Evolutionary conservation across 257 asterid species (phyloP).

Genomic region (Perilla frutescens): DNA sequence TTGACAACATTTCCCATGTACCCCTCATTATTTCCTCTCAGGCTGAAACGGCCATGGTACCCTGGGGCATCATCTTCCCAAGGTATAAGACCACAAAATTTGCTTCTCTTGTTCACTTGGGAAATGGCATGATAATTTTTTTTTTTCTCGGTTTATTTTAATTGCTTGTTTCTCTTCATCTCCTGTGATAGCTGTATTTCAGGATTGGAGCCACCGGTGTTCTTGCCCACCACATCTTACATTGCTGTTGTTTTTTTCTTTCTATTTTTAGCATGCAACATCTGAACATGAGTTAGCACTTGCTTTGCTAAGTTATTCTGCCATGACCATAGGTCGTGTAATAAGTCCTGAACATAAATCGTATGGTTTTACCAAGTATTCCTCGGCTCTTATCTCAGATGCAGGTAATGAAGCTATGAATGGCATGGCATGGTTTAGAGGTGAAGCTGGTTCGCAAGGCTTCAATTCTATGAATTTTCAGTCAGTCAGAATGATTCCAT

Average conservation of each 20-base stretch:
- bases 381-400: constrained; percentile 51
- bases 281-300: not conserved
- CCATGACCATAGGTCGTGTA: no score
- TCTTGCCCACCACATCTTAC: no score
- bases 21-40: constrained; percentile 84
- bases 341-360: no score
- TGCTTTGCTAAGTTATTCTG: not conserved
- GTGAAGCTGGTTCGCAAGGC: constrained; percentile 74
- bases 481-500: constrained; percentile 71
- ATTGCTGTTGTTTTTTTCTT: not conserved
- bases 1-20: constrained; percentile 95
- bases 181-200: not conserved
- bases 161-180: not conserved
- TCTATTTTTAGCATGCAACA: not conserved
- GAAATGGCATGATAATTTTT: not conserved
- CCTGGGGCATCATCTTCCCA: constrained; percentile 88
- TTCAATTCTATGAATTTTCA: constrained; percentile 65
- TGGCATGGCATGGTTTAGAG: constrained; percentile 81
- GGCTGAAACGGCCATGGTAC: constrained; percentile 94
- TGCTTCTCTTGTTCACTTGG: not conserved
- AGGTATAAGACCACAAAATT: constrained; percentile 51
- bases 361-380: not conserved
- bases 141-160: not conserved
- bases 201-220: no score
- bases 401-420: constrained; percentile 65